Evolutionary conservation across 176 grass and related monocot genomes (phyloP).

Genomic region (Bothriochloa decipiens): DNA sequence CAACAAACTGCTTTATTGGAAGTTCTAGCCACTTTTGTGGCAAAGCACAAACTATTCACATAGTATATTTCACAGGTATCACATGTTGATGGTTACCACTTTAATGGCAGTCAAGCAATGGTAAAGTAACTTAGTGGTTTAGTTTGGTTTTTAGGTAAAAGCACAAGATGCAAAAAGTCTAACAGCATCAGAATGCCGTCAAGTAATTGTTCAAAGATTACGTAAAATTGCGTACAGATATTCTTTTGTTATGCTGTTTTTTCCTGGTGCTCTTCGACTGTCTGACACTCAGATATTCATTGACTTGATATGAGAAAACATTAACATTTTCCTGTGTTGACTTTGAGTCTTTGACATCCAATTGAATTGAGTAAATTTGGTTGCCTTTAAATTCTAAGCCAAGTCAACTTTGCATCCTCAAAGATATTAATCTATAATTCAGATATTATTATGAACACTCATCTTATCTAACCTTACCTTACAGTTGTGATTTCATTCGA

Average conservation of each 20-base stretch:
- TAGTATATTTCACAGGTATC: neutral
- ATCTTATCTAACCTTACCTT: neutral
- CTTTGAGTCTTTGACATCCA: conserved; percentile 6
- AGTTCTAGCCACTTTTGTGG: conserved; percentile 12
- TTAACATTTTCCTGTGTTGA: neutral
- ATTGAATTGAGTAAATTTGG: conserved; percentile 27
- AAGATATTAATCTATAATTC: conserved; percentile 16
- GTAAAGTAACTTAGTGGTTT: neutral
- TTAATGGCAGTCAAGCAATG: neutral
- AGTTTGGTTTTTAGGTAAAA: conserved; percentile 37
- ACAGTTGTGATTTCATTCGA: neutral
- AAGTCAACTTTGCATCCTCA: conserved; percentile 6
- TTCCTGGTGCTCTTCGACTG: neutral
- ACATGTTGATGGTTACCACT: neutral
- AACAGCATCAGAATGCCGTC: neutral
- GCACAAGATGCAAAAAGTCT: neutral
- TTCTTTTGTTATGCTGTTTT: neutral
- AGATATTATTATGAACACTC: conserved; percentile 5
- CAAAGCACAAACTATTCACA: neutral
- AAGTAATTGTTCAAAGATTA: conserved; percentile 23
- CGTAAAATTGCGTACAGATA: conserved; percentile 15
- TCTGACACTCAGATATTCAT: neutral
- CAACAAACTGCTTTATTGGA: neutral
- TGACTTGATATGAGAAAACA: neutral
- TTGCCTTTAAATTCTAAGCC: conserved; percentile 1